phyloP scores from a whole-genome alignment of 2,329 filamentous ascomycete genomes.

The Cladosporium austrohemisphaericum region DNA sequence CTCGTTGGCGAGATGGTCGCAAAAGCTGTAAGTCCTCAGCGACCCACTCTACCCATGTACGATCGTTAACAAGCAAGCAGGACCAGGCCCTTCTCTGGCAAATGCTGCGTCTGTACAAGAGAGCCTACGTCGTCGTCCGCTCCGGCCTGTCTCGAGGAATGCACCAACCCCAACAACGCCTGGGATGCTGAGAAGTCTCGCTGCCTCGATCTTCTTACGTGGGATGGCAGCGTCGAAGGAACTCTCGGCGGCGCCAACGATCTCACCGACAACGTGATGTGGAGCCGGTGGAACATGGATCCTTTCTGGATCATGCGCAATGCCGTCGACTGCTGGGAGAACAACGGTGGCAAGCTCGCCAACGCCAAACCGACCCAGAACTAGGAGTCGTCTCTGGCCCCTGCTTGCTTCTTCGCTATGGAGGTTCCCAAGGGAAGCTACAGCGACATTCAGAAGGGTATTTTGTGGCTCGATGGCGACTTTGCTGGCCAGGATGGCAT shows the following conservation, averaged over 20 bases:
- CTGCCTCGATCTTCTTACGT: slow-evolving; percentile 7
- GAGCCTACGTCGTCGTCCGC: slow-evolving; percentile 2
- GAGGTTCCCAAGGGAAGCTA: slow-evolving; percentile 5
- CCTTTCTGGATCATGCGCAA: slow-evolving; percentile 6
- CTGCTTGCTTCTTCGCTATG: slow-evolving; percentile 9
- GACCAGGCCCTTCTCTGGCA: slow-evolving; percentile 12
- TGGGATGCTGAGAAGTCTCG: slow-evolving; percentile 6
- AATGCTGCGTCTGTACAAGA: slow-evolving; percentile 6
- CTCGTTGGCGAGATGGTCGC: background rate
- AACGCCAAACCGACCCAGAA: background rate
- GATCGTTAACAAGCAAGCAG: background rate
- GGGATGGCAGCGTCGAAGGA: background rate
- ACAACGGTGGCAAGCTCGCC: background rate
- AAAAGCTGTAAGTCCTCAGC: background rate
- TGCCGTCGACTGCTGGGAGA: slow-evolving; percentile 12
- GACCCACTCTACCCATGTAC: background rate
- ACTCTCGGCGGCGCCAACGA: slow-evolving; percentile 10
- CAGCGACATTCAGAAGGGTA: background rate
- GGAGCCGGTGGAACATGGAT: slow-evolving; percentile 9
- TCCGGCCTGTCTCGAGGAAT: background rate
- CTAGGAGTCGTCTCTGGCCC: background rate
- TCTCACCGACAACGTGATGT: slow-evolving; percentile 2
- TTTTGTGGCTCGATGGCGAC: background rate
- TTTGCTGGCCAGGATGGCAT: slow-evolving; percentile 5
- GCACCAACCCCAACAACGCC: slow-evolving; percentile 1